These are phyloP conservation scores for Periconia macrospinosa DNA, from an alignment of 2,329 filamentous ascomycete genomes.

Conservation along the genomic window DNA sequence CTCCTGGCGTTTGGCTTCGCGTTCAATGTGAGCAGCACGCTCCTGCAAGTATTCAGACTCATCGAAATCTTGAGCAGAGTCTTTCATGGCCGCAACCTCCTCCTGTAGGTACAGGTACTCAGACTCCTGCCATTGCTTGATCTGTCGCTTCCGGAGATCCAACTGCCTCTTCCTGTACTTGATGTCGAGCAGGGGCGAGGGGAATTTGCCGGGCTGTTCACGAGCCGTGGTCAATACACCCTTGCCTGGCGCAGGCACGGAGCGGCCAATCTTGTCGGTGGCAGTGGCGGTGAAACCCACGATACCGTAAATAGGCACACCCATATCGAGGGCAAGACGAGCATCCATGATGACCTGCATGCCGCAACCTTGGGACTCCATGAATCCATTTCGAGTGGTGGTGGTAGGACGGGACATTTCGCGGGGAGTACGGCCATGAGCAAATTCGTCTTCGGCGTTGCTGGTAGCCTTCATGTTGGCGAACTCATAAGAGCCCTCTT, in stretches of 20 bases:
- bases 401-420: slow-evolving; percentile 99
- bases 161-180: slow-evolving; percentile 96
- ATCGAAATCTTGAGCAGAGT: slow-evolving; percentile 69
- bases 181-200: slow-evolving; percentile 93
- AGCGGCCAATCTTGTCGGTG: slow-evolving; percentile 98
- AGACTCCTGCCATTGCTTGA: slow-evolving; percentile 94
- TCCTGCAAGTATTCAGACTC: slow-evolving; percentile 85
- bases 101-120: slow-evolving; percentile 92
- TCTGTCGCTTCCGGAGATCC: slow-evolving; percentile 88
- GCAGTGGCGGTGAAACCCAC: slow-evolving; percentile 92
- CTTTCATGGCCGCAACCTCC: slow-evolving; percentile 87
- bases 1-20: slow-evolving; percentile 84
- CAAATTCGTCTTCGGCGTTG: slow-evolving; percentile 95
- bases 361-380: slow-evolving; percentile 99
- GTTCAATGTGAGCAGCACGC: slow-evolving; percentile 82
- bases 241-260: slow-evolving; percentile 92
- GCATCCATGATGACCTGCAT: slow-evolving; percentile 99
- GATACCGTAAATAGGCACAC: slow-evolving; percentile 95
- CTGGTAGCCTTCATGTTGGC: slow-evolving; percentile 99
- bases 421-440: slow-evolving; percentile 88
- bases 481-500: slow-evolving; percentile 99
- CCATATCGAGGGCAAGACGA: slow-evolving; percentile 94
- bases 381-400: slow-evolving; percentile 95
- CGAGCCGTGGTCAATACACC: slow-evolving; percentile 95
- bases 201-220: slow-evolving; percentile 87